Conservation (phyloP, 1,284 basidiomycete species). For the Austroboletus niveus region DNA sequence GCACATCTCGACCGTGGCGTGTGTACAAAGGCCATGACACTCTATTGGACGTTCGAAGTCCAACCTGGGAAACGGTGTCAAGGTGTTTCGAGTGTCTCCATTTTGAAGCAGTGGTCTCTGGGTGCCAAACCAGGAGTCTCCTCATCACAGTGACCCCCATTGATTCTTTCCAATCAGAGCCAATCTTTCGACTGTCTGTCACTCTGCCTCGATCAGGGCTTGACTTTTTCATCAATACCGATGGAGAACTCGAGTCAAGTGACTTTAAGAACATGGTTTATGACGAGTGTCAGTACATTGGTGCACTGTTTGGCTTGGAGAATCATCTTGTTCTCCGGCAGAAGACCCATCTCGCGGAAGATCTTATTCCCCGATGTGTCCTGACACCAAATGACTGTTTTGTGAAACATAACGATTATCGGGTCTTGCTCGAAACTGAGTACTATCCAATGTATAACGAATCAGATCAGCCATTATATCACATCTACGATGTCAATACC, state of each 20-base stretch:
- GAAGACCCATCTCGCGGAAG: background rate
- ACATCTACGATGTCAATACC: conserved; percentile 39
- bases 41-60: background rate
- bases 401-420: background rate
- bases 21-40: background rate
- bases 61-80: background rate
- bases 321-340: conserved; percentile 39
- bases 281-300: background rate
- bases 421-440: background rate
- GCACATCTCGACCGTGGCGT: background rate
- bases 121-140: background rate
- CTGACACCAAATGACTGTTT: conserved; percentile 38
- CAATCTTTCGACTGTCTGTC: background rate
- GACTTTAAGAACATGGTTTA: background rate
- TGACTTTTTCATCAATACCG: background rate
- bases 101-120: background rate
- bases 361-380: conserved; percentile 24
- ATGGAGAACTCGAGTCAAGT: background rate
- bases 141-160: background rate
- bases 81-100: background rate
- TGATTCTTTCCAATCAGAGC: background rate
- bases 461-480: background rate
- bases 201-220: background rate
- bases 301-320: conserved; percentile 25
- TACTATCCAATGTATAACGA: too few relatives aligned